Base-by-base conservation (phyloP, 225 moss, liverwort and hornwort genomes). In the Thuidium tamariscinum region DNA sequence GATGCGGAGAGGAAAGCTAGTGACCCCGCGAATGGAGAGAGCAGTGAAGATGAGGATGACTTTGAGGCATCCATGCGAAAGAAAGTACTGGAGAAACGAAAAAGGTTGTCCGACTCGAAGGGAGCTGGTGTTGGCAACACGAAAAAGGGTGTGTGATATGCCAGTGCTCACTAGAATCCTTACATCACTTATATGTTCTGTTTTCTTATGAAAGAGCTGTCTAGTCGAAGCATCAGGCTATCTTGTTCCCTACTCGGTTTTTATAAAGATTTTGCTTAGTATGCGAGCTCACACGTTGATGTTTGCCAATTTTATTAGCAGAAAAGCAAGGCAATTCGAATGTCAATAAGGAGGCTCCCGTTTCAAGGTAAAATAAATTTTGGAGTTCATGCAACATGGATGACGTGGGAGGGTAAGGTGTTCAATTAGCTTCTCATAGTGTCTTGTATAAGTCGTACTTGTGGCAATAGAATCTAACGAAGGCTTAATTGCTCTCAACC, bases 61-160 rank as follows among this genome's bases (percentile, higher is more conserved):
- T 99, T 99, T 86, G 99, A 99, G 87, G 93, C 92, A 44, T 93
- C 91, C 89, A 99, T 99, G 99, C 93, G 99, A 84, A 94, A 95
- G 91, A 91, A 96, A 92, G 94, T 99, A n/a, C 84, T 97, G 89
- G 95, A 95, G 74, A 97, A 93, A 84, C 95, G 92, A 89, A 86
- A 92, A 49, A 94, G 90, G 87, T 82, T 95, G 81, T 91, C 91
- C 55, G 91, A 90, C 14, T 85, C 86, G 13, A 95, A 97, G 84
- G 84, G 79, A 85, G 87, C 84, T 72, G 90, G 88, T 87, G 83
- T 65, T 72, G 80, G 88, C 79, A 89, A 80, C 64, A 84, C 70
- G 83, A 91, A 85, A 36, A 88, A 89, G 84, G 94, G 94, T 91
- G 51, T 86, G 85, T 87, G 80, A 30, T 56, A 44, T 77, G 75